Evolutionary conservation across 768 basidiomycete genomes (phyloP).

Genomic region (Auriscalpium vulgare): DNA sequence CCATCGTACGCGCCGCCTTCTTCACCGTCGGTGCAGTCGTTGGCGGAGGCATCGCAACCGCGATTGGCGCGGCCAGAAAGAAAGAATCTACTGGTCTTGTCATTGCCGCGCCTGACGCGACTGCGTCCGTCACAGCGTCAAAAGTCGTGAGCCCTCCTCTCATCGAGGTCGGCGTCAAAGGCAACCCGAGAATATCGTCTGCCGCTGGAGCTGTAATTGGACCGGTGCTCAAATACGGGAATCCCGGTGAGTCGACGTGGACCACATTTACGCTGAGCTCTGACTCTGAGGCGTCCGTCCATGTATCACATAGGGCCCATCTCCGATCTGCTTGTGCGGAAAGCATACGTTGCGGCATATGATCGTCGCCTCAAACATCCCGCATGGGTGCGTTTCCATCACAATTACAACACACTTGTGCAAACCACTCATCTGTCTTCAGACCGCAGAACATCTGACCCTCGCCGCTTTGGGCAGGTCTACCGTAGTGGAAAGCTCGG

Average conservation of each 20-base stretch:
- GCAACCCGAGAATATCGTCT: conserved; percentile 34
- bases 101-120: conserved; percentile 11
- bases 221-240: conserved; percentile 64
- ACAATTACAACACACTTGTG: background rate
- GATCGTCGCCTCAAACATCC: conserved; percentile 88
- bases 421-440: background rate
- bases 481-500: conserved; percentile 22
- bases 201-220: conserved; percentile 19
- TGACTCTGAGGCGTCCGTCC: no score
- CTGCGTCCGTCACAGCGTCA: conserved; percentile 3
- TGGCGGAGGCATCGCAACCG: conserved; percentile 66
- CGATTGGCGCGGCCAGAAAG: conserved; percentile 30
- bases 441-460: conserved; percentile 96
- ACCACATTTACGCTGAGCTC: no score
- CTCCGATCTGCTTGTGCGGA: conserved; percentile 67
- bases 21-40: conserved; percentile 80
- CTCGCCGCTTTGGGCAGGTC: conserved; percentile 61
- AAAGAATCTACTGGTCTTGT: conserved; percentile 9
- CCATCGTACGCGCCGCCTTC: conserved; percentile 54
- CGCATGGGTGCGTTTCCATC: conserved; percentile 62
- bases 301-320: conserved; percentile 58
- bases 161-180: conserved; percentile 38
- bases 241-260: conserved; percentile 53
- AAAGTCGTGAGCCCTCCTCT: conserved; percentile 28
- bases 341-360: conserved; percentile 85